Conservation (phyloP, 176 grass and related monocot species). For the Sorghum bicolor region Sorghum_bicolor_NCBIv3 NC_012871.2:59533501-59534000, state of each 20-base stretch:
- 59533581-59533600: too few species aligned
- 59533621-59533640: too few species aligned
- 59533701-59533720: too few species aligned
- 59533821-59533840: not conserved
- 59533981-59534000: not conserved
- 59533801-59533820: not conserved
- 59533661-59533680: too few species aligned
- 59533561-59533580: too few species aligned
- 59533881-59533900: not conserved
- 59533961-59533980: constrained; percentile 6
- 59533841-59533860: constrained; percentile 23
- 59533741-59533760: not conserved
- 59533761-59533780: not conserved
- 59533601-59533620: too few species aligned
- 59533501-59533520: too few species aligned
- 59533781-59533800: not conserved
- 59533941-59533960: not conserved
- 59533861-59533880: constrained; percentile 21
- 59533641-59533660: too few species aligned
- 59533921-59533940: not conserved
- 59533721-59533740: too few species aligned
- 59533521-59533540: too few species aligned
- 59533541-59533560: too few species aligned
- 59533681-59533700: too few species aligned
- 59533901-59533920: not conserved